phyloP scores from a whole-genome alignment of 441 rosid genomes.

The Melastoma candidum region DNA sequence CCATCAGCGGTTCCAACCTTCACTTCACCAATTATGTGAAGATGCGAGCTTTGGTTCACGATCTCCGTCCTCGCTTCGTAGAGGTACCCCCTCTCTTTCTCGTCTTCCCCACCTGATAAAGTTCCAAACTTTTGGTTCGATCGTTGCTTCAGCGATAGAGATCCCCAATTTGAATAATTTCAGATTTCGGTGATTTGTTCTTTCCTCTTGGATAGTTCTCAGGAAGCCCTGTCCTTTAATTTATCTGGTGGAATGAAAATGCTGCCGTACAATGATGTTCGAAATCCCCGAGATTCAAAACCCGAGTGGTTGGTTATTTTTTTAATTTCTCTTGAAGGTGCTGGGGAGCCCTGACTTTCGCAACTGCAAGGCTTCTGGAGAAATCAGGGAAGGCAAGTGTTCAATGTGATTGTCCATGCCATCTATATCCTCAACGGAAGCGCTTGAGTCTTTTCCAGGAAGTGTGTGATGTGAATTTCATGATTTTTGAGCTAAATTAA shows the following conservation, averaged over 20 bases:
- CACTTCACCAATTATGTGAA: slow-evolving; percentile 48
- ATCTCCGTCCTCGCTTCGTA: slow-evolving; percentile 66
- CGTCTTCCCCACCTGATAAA: neutral
- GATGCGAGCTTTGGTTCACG: slow-evolving; percentile 64
- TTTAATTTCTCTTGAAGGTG: slow-evolving; percentile 27
- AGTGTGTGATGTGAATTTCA: too few species aligned
- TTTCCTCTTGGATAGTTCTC: too few species aligned
- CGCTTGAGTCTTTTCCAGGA: neutral
- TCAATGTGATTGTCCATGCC: neutral
- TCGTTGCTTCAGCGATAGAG: too few species aligned
- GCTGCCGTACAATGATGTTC: neutral
- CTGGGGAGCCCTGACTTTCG: slow-evolving; percentile 57
- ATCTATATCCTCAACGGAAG: neutral
- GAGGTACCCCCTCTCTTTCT: slow-evolving; percentile 34
- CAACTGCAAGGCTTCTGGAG: slow-evolving; percentile 35
- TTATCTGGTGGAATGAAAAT: too few species aligned
- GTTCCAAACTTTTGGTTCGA: neutral
- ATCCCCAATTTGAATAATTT: too few species aligned
- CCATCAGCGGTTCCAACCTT: slow-evolving; percentile 15
- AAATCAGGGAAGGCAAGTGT: slow-evolving; percentile 13
- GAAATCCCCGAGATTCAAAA: neutral
- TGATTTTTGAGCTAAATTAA: too few species aligned
- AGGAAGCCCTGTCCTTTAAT: too few species aligned
- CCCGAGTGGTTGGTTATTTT: neutral
- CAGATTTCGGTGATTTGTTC: too few species aligned